A percentile compares a stretch with the other conserved stretches of the same genome.
Evolutionary conservation across 306 rosid species (phyloP).

Genomic region (Citrullus amarus): DNA sequence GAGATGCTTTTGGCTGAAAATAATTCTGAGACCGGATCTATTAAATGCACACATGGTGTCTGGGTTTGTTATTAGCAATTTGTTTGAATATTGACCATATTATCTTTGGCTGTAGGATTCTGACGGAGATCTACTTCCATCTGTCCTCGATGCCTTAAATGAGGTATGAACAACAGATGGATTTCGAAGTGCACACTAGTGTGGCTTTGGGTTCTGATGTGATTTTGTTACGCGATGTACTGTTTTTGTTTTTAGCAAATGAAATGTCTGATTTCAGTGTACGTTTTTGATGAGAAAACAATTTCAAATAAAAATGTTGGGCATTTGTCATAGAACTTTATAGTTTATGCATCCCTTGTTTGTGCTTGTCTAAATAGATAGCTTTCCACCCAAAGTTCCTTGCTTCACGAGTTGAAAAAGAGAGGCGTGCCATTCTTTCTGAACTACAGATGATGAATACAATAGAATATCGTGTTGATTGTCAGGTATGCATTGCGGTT

Average conservation of each 20-base stretch:
- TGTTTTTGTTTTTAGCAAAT: not conserved
- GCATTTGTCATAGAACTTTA: constrained; percentile 6
- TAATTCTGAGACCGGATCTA: not conserved
- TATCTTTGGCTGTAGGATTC: constrained; percentile 49
- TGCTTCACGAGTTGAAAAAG: constrained; percentile 93
- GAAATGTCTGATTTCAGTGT: not conserved
- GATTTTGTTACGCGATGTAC: not conserved
- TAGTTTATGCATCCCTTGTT: constrained; percentile 12
- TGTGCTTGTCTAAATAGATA: constrained; percentile 39
- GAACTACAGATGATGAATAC: constrained; percentile 99
- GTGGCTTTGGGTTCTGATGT: not conserved
- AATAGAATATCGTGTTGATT: constrained; percentile 94
- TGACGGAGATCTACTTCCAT: constrained; percentile 87
- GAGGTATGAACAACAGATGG: constrained; percentile 50
- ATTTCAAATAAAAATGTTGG: not conserved
- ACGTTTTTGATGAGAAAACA: not conserved
- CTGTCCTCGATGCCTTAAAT: constrained; percentile 83
- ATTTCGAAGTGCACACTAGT: not conserved
- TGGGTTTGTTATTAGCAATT: constrained; percentile 3
- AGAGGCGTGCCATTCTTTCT: constrained; percentile 93
- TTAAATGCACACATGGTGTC: not conserved
- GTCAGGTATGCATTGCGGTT: constrained; percentile 54
- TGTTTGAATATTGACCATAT: constrained; percentile 5
- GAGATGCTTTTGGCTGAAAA: not conserved
- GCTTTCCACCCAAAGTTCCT: constrained; percentile 96